Evolutionary conservation across 1,139 yeast genomes (phyloP).

Genomic region (Debaryomyces robertsiae): DNA sequence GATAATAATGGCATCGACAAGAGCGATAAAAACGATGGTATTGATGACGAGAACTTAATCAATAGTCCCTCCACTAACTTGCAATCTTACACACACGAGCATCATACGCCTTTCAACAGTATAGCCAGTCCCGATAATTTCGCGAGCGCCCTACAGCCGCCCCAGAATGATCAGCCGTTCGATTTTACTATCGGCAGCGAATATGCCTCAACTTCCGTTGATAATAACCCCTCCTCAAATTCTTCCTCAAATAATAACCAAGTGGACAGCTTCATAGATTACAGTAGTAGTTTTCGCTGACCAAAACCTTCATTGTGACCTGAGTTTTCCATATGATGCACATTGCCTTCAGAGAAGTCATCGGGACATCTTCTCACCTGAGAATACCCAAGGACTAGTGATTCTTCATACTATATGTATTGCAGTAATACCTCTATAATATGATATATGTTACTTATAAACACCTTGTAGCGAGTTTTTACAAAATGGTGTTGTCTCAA

Average conservation of each 20-base stretch:
- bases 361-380: no score
- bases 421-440: no score
- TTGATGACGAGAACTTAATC: constrained; percentile 15
- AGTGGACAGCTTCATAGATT: constrained; percentile 34
- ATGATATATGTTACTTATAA: no score
- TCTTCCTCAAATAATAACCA: constrained; percentile 16
- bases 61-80: constrained; percentile 24
- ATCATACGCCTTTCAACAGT: constrained; percentile 12
- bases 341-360: no score
- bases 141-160: constrained; percentile 6
- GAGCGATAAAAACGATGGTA: constrained; percentile 6
- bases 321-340: no score
- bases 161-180: constrained; percentile 1
- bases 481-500: no score
- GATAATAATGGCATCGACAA: constrained; percentile 7
- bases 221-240: constrained; percentile 12
- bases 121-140: constrained; percentile 3
- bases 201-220: constrained; percentile 10
- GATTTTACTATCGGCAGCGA: constrained; percentile 5
- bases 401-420: no score
- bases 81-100: constrained; percentile 19
- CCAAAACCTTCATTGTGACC: neutral
- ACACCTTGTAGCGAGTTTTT: no score
- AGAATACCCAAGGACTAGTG: no score
- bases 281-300: constrained; percentile 20